Evolutionary conservation across 768 basidiomycete species (phyloP).

Genomic region (Russula earlei): DNA sequence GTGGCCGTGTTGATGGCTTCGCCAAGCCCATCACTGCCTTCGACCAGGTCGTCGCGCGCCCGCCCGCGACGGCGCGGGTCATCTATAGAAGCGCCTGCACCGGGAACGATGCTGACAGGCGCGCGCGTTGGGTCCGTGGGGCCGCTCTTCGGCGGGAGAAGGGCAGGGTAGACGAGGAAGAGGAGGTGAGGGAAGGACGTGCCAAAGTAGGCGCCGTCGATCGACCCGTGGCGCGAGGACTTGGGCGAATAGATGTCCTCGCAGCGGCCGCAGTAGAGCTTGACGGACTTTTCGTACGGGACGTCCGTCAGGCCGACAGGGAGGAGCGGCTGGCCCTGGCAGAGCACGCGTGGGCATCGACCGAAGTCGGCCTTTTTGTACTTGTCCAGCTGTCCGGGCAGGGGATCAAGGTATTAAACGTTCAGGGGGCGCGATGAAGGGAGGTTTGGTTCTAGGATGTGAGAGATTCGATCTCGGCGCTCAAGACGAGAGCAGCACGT

Average conservation of each 20-base stretch:
- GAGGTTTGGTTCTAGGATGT: background rate
- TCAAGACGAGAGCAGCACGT: constrained; percentile 6
- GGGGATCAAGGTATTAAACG: background rate
- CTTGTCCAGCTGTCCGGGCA: constrained; percentile 66
- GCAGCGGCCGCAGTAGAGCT: constrained; percentile 96
- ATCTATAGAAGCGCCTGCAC: constrained; percentile 26
- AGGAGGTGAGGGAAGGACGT: constrained; percentile 96
- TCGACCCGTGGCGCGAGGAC: constrained; percentile 90
- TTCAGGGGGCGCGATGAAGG: background rate
- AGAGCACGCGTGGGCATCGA: constrained; percentile 94
- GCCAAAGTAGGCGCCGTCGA: constrained; percentile 98
- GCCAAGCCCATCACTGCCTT: constrained; percentile 42
- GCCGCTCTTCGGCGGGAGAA: constrained; percentile 76
- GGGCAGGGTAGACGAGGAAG: constrained; percentile 92
- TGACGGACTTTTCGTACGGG: constrained; percentile 98
- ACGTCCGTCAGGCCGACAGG: constrained; percentile 95
- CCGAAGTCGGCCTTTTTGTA: constrained; percentile 98
- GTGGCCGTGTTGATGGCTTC: constrained; percentile 69
- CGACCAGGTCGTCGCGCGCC: constrained; percentile 39
- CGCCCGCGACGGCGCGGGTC: constrained; percentile 21
- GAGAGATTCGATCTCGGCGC: background rate
- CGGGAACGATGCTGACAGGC: constrained; percentile 21
- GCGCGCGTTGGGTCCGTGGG: constrained; percentile 33
- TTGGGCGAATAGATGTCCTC: constrained; percentile 99
- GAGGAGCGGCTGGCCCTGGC: constrained; percentile 88